phyloP scores from a whole-genome alignment of 441 rosid species.

The Metrosideros polymorpha region DNA sequence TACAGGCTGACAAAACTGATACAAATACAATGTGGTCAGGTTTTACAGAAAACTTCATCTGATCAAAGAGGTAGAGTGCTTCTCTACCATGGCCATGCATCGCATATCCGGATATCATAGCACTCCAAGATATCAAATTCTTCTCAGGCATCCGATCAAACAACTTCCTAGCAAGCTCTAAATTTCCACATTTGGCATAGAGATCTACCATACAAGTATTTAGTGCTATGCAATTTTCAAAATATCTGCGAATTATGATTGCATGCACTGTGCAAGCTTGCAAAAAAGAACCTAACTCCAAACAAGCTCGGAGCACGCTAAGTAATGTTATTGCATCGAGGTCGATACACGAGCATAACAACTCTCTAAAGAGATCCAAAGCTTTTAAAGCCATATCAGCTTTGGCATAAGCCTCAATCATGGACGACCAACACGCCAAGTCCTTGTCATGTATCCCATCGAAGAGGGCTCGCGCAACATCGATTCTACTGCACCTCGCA shows the following conservation, averaged over 20 bases:
- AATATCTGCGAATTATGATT: background rate
- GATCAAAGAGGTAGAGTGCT: conserved; percentile 8
- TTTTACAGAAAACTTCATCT: conserved; percentile 1
- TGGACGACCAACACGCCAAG: conserved; percentile 9
- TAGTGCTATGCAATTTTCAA: background rate
- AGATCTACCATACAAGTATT: conserved; percentile 8
- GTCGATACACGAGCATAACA: background rate
- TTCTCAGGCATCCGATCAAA: conserved; percentile 5
- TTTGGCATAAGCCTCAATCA: conserved; percentile 11
- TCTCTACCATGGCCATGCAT: conserved; percentile 11
- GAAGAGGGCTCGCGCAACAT: background rate
- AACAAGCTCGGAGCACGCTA: conserved; percentile 8
- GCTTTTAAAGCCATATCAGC: conserved; percentile 6
- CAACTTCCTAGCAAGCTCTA: conserved; percentile 2
- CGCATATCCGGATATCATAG: conserved; percentile 13
- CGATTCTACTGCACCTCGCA: conserved; percentile 2
- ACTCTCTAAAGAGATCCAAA: conserved; percentile 2
- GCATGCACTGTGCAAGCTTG: conserved; percentile 1
- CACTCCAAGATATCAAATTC: conserved; percentile 12
- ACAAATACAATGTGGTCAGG: conserved; percentile 10
- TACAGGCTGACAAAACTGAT: conserved; percentile 17
- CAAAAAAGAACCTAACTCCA: background rate
- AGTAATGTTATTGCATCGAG: conserved; percentile 9
- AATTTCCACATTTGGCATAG: conserved; percentile 9
- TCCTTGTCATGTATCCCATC: background rate